A percentile compares a stretch with the other conserved stretches of the same genome.
phyloP scores from a whole-genome alignment of 2,329 filamentous ascomycete species.

The Arthroderma sp. region DNA sequence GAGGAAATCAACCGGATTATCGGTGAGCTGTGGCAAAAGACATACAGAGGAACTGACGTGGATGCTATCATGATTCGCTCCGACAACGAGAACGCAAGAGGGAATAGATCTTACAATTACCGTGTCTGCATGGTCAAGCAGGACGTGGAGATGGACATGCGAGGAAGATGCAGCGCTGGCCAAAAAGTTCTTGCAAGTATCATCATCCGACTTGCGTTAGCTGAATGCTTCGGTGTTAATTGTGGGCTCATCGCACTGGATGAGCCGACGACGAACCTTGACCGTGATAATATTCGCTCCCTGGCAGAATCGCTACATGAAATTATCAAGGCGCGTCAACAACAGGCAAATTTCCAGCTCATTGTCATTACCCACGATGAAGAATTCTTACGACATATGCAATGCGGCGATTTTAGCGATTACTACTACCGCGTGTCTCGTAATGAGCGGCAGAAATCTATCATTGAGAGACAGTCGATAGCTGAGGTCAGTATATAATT shows the following conservation, averaged over 20 bases:
- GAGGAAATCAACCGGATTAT: conserved; percentile 93
- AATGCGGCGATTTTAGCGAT: conserved; percentile 84
- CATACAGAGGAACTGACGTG: conserved; percentile 93
- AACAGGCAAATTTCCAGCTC: conserved; percentile 90
- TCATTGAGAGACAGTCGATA: conserved; percentile 56
- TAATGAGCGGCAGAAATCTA: conserved; percentile 73
- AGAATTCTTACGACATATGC: conserved; percentile 86
- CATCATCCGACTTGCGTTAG: conserved; percentile 89
- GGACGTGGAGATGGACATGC: conserved; percentile 98
- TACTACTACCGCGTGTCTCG: conserved; percentile 78
- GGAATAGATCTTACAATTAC: conserved; percentile 86
- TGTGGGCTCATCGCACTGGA: conserved; percentile 94
- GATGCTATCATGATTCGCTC: conserved; percentile 93
- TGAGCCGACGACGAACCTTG: conserved; percentile 94
- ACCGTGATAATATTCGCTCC: conserved; percentile 84
- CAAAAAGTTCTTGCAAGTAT: conserved; percentile 95
- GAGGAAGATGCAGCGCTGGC: conserved; percentile 87
- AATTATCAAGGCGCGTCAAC: conserved; percentile 71
- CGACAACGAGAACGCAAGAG: conserved; percentile 63
- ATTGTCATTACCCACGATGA: conserved; percentile 99
- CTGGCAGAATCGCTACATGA: conserved; percentile 72
- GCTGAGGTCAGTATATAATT: conserved; percentile 29
- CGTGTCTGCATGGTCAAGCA: conserved; percentile 96
- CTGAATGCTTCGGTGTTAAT: conserved; percentile 90
- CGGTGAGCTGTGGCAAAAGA: conserved; percentile 90